Conservation (phyloP, 2,329 filamentous ascomycete species). For the Ceratocystis colombiana region DNA sequence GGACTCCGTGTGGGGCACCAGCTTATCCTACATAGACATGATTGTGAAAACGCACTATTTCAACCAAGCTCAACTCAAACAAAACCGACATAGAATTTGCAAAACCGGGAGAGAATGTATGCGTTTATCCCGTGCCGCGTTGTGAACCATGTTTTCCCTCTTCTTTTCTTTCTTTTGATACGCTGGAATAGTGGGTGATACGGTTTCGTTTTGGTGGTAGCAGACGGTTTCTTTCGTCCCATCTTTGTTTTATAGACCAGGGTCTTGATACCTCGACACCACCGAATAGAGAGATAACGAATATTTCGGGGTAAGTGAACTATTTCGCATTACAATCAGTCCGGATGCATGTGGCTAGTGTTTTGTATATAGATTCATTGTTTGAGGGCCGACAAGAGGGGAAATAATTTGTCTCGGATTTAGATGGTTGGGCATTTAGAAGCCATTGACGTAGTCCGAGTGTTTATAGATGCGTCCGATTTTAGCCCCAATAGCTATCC, state of each 20-base stretch:
- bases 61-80: too few relatives aligned
- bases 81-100: not conserved
- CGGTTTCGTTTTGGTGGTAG: not conserved
- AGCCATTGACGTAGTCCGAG: not conserved
- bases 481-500: too few relatives aligned
- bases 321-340: not conserved
- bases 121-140: not conserved
- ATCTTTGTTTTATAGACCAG: constrained; percentile 18
- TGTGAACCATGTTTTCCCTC: not conserved
- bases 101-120: not conserved
- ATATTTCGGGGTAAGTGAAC: not conserved
- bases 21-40: not conserved
- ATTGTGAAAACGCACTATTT: not conserved
- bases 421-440: too few relatives aligned
- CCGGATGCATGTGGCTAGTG: not conserved
- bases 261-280: constrained; percentile 1
- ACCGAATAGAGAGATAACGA: not conserved
- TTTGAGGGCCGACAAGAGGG: not conserved
- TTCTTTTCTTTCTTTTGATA: not conserved
- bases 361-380: not conserved
- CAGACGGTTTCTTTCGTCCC: constrained; percentile 9
- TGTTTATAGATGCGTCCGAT: not conserved
- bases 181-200: not conserved
- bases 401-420: not conserved
- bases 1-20: not conserved